A percentile compares a stretch with the other conserved stretches of the same genome.
These are phyloP conservation scores for Globisporangium heterothallicum DNA, from an alignment of 352 stramenopile genomes.

Conservation along the genomic window DNA sequence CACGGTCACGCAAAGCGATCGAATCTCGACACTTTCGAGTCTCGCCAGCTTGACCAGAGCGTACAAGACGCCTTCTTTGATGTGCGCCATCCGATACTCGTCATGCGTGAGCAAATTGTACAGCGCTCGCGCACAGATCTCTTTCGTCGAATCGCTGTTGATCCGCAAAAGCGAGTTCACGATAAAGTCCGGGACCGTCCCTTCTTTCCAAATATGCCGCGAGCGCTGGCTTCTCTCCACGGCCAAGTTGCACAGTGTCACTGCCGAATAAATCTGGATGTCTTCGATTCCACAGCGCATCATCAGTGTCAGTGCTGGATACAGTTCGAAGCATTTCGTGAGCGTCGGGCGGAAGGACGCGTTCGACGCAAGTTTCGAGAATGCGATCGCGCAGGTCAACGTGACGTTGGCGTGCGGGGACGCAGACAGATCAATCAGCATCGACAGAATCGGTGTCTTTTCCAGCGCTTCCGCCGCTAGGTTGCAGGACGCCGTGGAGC, in stretches of 20 bases:
- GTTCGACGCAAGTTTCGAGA: slow-evolving; percentile 68
- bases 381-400: slow-evolving; percentile 72
- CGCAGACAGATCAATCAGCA: slow-evolving; percentile 74
- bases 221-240: slow-evolving; percentile 57
- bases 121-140: slow-evolving; percentile 77
- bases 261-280: slow-evolving; percentile 87
- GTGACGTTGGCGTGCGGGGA: slow-evolving; percentile 59
- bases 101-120: slow-evolving; percentile 86
- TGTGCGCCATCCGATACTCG: slow-evolving; percentile 70
- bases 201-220: slow-evolving; percentile 81
- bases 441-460: slow-evolving; percentile 62
- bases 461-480: slow-evolving; percentile 60
- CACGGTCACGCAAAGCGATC: slow-evolving; percentile 66
- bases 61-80: slow-evolving; percentile 84
- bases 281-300: slow-evolving; percentile 86
- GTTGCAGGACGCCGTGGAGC: slow-evolving; percentile 72
- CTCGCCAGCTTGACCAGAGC: slow-evolving; percentile 83
- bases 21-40: slow-evolving; percentile 79
- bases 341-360: slow-evolving; percentile 45
- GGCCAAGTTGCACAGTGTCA: slow-evolving; percentile 79
- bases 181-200: slow-evolving; percentile 84
- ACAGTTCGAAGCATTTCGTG: slow-evolving; percentile 64
- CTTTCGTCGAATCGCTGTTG: slow-evolving; percentile 87
- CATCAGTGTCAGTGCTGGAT: slow-evolving; percentile 77
- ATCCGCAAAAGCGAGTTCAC: slow-evolving; percentile 86